Base-by-base conservation (phyloP, 495 filamentous ascomycete genomes). In the Jackrogersella minutella region DNA sequence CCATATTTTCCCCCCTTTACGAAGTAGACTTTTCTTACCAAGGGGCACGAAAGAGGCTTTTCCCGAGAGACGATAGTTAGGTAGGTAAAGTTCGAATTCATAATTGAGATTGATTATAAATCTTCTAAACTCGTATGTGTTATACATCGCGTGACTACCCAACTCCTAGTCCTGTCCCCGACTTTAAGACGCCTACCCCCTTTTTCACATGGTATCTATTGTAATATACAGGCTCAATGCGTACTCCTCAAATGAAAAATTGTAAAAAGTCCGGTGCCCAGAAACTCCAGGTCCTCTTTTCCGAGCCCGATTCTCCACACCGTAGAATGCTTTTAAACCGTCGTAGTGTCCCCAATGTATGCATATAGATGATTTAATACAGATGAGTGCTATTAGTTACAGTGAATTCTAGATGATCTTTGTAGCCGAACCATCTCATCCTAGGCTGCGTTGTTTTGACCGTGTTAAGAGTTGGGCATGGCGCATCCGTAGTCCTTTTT, bases 211-310 rank as follows among this genome's bases (percentile, higher is more conserved):
- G 66, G 55, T 69, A 64, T 69, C 66, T 69, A 69, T 69, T 34
- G 51, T 69, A 69, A 40, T 69, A 54, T 69, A 69, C 66, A 69
- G 41, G 66, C 51, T 64, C 31, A 26, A 69, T 69, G 66, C 66
- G 49, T 52, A 61, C 58, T 36, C 66, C 55, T 22, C 11, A 44
- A 46, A 44, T 3, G 3, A 30, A 30, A 3, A 30, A 30, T 30
- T 3, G 7, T 30, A 44, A 46, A 64, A 66, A 60, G 61, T 57
- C 66, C 61, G 56, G 55, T 61, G 30, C 16, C 61, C 60, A 69
- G 56, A 69, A 69, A 69, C 66, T 69, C 66, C 66, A 61, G 36
- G 56, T 69, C 66, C 66, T 69, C 66, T 69, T 69, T 69, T 62
- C 66, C 58, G 33, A 59, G 50, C 50, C 66, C 40, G 46, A 51